Percentiles rank a stretch among this genome's conserved stretches.
Evolutionary conservation across 1,284 basidiomycete species (phyloP).

Genomic region (Cutaneotrichosporon sp.): DNA sequence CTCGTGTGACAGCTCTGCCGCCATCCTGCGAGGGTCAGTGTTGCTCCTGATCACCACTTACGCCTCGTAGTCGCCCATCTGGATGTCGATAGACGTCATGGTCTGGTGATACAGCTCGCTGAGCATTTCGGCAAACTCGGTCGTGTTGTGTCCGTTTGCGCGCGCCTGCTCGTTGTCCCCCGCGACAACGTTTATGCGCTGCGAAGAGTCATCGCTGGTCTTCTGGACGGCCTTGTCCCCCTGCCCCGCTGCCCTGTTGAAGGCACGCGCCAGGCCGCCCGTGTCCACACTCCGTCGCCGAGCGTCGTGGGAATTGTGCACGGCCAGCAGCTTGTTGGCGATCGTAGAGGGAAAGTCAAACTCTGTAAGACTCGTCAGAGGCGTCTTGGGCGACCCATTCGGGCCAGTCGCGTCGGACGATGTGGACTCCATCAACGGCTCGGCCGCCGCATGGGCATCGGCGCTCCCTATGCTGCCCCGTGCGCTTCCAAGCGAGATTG

Average conservation of each 20-base stretch:
- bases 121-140: conserved; percentile 65
- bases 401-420: not conserved
- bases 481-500: not conserved
- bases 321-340: conserved; percentile 1
- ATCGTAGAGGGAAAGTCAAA: not conserved
- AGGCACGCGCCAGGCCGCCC: conserved; percentile 72
- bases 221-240: conserved; percentile 4
- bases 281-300: conserved; percentile 73
- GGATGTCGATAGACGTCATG: conserved; percentile 59
- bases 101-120: conserved; percentile 77
- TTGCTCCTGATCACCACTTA: conserved; percentile 23
- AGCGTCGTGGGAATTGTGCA: not conserved
- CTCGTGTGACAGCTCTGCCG: conserved; percentile 40
- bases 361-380: not conserved
- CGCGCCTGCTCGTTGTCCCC: conserved; percentile 35
- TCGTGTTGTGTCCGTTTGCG: conserved; percentile 52
- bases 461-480: too few relatives aligned
- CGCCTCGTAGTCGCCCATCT: conserved; percentile 45
- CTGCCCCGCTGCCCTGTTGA: conserved; percentile 51
- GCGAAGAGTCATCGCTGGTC: not conserved
- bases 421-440: not conserved
- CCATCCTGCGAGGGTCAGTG: conserved; percentile 35
- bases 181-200: conserved; percentile 12
- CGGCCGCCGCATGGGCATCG: too few relatives aligned
- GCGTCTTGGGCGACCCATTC: not conserved